A percentile compares a stretch with the other conserved stretches of the same genome.
phyloP scores from a whole-genome alignment of 2,329 filamentous ascomycete species.

The Dothidotthia symphoricarpi region DNA sequence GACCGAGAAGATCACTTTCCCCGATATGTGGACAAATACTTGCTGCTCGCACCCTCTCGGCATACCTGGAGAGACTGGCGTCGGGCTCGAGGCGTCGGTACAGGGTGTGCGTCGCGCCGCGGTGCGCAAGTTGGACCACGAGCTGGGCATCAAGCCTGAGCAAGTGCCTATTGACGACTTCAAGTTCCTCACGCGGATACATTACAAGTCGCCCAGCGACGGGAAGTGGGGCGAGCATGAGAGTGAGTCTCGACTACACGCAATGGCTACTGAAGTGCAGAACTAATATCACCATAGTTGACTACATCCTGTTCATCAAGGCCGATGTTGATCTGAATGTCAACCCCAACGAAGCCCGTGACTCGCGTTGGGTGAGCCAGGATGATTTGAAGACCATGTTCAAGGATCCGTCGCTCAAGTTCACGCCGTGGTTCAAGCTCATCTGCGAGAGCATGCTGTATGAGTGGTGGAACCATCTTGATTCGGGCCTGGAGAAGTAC shows the following conservation, averaged over 20 bases:
- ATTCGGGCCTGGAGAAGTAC: conserved; percentile 79
- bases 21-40: conserved; percentile 99
- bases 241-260: conserved; percentile 58
- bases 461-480: conserved; percentile 91
- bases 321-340: conserved; percentile 78
- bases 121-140: conserved; percentile 88
- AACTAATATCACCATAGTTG: conserved; percentile 59
- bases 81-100: conserved; percentile 74
- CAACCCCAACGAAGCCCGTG: conserved; percentile 87
- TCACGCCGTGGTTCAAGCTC: conserved; percentile 99
- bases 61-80: conserved; percentile 86
- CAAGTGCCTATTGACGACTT: conserved; percentile 92
- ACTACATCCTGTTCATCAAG: conserved; percentile 96
- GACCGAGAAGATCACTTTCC: conserved; percentile 96
- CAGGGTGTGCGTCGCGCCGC: conserved; percentile 88
- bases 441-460: conserved; percentile 98
- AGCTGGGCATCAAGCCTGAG: conserved; percentile 83
- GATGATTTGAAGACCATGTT: conserved; percentile 85
- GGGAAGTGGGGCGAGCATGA: conserved; percentile 99
- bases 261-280: neutral
- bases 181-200: conserved; percentile 90
- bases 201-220: conserved; percentile 96
- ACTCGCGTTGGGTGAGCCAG: conserved; percentile 77
- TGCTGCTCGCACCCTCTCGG: conserved; percentile 97
- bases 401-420: conserved; percentile 72